phyloP scores from a whole-genome alignment of 2,329 filamentous ascomycete genomes.

The Pseudogymnoascus sp. region DNA sequence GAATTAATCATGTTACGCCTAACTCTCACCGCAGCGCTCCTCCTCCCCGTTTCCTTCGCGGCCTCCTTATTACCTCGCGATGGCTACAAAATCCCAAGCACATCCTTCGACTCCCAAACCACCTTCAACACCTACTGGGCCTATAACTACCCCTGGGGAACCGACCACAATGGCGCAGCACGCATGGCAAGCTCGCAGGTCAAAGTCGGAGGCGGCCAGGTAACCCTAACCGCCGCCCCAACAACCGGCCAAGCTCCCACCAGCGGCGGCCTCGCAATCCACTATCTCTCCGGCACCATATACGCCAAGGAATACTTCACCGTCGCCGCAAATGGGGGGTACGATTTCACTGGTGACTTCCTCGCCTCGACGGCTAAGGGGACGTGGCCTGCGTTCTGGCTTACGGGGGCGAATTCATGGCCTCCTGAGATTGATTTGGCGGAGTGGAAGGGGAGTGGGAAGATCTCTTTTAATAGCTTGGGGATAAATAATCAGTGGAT shows the following conservation, averaged over 20 bases:
- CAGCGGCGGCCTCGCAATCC: slow-evolving; percentile 33
- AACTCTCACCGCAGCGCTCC: neutral
- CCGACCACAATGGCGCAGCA: slow-evolving; percentile 49
- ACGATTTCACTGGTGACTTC: slow-evolving; percentile 35
- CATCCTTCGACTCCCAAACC: slow-evolving; percentile 33
- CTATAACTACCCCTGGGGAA: slow-evolving; percentile 52
- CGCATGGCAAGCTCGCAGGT: slow-evolving; percentile 46
- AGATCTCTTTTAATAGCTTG: slow-evolving; percentile 50
- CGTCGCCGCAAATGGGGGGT: slow-evolving; percentile 32
- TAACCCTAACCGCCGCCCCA: slow-evolving; percentile 18
- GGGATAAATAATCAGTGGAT: slow-evolving; percentile 41
- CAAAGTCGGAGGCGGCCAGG: slow-evolving; percentile 24
- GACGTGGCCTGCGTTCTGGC: slow-evolving; percentile 54
- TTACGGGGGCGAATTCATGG: slow-evolving; percentile 48
- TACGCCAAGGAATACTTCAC: slow-evolving; percentile 37
- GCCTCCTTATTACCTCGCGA: neutral
- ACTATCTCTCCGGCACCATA: slow-evolving; percentile 41
- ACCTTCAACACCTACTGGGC: slow-evolving; percentile 40
- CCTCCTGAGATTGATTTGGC: slow-evolving; percentile 54
- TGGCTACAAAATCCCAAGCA: slow-evolving; percentile 28
- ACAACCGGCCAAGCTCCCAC: slow-evolving; percentile 24
- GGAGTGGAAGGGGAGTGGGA: slow-evolving; percentile 51
- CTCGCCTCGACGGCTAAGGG: slow-evolving; percentile 33
- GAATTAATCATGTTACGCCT: neutral
- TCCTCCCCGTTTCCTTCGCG: neutral